Percentiles rank a stretch among this genome's conserved stretches.
phyloP scores from a whole-genome alignment of 257 asterid genomes.

The Gentiana macrophylla region DNA sequence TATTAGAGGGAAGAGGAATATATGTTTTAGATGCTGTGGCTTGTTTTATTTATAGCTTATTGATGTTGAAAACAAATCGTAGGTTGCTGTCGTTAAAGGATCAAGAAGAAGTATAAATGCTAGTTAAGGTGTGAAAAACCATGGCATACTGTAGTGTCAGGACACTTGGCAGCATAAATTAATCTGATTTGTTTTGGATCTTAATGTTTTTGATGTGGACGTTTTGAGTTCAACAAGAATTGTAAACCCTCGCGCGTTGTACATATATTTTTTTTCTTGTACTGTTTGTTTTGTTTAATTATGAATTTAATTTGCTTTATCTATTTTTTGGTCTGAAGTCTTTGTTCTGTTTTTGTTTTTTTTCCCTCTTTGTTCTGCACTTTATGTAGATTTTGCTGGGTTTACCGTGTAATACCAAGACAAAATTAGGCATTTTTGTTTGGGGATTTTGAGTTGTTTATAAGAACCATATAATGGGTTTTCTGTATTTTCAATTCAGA shows the following conservation, averaged over 20 bases:
- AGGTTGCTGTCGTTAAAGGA: background rate
- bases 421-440: no score
- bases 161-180: constrained; percentile 11
- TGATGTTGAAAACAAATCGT: constrained; percentile 6
- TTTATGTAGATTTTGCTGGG: background rate
- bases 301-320: constrained; percentile 1
- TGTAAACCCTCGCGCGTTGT: background rate
- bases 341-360: background rate
- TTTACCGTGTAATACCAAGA: no score
- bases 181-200: background rate
- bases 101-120: background rate
- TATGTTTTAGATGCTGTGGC: background rate
- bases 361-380: background rate
- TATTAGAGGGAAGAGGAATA: background rate
- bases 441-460: no score
- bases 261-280: background rate
- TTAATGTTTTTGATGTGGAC: constrained; percentile 6
- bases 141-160: constrained; percentile 31
- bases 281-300: background rate
- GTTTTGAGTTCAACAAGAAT: constrained; percentile 3
- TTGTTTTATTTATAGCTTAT: constrained; percentile 10
- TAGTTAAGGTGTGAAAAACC: constrained; percentile 17
- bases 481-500: background rate
- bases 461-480: no score
- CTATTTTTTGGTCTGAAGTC: background rate